Base-by-base conservation (phyloP, 805 yeast genomes). In the Blastobotrys peoriensis region DNA sequence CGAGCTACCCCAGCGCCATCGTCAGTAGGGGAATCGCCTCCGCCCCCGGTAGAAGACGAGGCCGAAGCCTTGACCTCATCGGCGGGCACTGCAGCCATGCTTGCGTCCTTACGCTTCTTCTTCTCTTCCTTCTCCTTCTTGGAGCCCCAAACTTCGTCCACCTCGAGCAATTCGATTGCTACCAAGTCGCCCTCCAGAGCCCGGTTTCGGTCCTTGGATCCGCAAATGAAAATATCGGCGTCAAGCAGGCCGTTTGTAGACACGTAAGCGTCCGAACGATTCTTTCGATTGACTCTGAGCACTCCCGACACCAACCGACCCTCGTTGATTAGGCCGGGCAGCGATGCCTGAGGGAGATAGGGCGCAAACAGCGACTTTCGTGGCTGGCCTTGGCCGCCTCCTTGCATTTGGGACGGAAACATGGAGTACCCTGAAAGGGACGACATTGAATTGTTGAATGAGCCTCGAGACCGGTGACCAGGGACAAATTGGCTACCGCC, bases 181-280 rank as follows among this genome's bases (percentile, higher is more conserved):
- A 93, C 98, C 41, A 87, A 69, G 63, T 93, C 98, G 46, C 97
- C 96, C 65, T 93, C 98, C 44, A 93, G 70, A 2, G 98, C 98
- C 62, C 98, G 81, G 65, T 93, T 93, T 63, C 98, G 84, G 66
- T 93, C 98, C 63, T 93, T 93, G 8, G 98, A 89, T 8, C 98
- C 98, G 69, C 98, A 93, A 53, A 93, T 93, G 60, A 88, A 93
- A 49, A 93, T 87, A 64, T 93, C 98, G 0, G 98, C 95, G 65
- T 93, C 98, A 51, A 93, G 74, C 25, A 89, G 75, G 1, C 96
- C 96, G 62, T 89, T 97, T 0, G 98, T 91, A 4, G 96, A 80
- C n/a, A 93, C 98, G 66, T 94, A 93, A 0, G 98, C 98, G 66
- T 93, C 98, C 1, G 96, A 87, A 57, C 98, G 75, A 63, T 93